Conservation (phyloP, 2,329 filamentous ascomycete species). For the Colletotrichum cuscutae region DNA sequence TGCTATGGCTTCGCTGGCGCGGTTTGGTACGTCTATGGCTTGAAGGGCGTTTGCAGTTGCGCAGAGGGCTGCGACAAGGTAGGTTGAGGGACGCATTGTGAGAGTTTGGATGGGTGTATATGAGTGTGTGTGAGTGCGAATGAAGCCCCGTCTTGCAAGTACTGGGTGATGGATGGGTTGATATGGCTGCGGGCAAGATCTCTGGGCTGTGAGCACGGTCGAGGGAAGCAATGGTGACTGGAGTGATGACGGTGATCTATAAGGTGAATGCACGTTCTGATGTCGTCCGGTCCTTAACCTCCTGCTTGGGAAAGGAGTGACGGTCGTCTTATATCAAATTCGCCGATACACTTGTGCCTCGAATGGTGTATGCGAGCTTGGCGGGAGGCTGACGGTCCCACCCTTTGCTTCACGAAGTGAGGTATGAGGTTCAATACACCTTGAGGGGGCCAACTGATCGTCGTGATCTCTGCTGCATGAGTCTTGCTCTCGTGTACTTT, state of each 20-base stretch:
- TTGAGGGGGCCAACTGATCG: neutral
- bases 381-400: neutral
- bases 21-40: neutral
- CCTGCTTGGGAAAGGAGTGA: neutral
- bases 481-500: neutral
- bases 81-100: constrained; percentile 7
- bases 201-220: neutral
- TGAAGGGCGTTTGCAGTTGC: neutral
- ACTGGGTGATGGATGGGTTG: neutral
- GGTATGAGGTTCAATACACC: neutral
- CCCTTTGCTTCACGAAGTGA: neutral
- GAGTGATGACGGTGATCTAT: neutral
- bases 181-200: neutral
- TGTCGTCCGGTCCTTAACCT: neutral
- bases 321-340: neutral
- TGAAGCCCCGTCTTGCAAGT: neutral
- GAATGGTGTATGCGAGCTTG: neutral
- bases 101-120: neutral
- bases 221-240: neutral
- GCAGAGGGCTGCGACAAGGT: constrained; percentile 6
- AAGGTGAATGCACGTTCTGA: neutral
- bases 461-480: neutral
- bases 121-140: neutral
- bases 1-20: neutral
- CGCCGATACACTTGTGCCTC: neutral